Conservation (phyloP, 176 grass and related monocot genomes). For the Oryza meyeriana region DNA sequence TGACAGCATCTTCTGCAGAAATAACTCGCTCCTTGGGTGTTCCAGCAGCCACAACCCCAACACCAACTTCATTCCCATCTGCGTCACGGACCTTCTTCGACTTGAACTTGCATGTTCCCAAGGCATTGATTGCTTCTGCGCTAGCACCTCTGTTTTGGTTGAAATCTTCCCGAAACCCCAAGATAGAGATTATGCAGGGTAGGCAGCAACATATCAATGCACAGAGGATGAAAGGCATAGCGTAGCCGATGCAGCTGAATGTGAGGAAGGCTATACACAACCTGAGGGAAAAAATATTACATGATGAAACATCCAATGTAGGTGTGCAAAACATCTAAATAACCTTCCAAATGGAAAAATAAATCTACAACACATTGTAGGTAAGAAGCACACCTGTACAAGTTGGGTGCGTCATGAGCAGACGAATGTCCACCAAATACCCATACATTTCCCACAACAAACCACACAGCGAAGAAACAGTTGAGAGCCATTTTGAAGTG, state of each 20-base stretch:
- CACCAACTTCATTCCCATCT: conserved; percentile 42
- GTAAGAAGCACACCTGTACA: conserved; percentile 70
- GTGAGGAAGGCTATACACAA: conserved; percentile 97
- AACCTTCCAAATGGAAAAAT: neutral
- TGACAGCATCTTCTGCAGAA: conserved; percentile 81
- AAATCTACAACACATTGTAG: conserved; percentile 5
- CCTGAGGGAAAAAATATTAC: conserved; percentile 56
- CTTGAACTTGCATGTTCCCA: conserved; percentile 81
- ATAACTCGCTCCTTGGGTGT: conserved; percentile 65
- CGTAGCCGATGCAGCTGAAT: conserved; percentile 96
- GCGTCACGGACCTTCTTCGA: conserved; percentile 44
- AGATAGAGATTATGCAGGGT: conserved; percentile 82
- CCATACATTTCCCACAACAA: conserved; percentile 98
- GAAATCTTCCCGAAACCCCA: conserved; percentile 73
- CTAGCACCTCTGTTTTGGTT: conserved; percentile 69
- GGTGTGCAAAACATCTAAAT: neutral
- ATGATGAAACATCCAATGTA: conserved; percentile 32
- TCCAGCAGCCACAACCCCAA: conserved; percentile 68
- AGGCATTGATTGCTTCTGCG: conserved; percentile 61
- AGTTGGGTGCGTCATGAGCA: conserved; percentile 66
- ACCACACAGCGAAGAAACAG: conserved; percentile 98
- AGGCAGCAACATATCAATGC: conserved; percentile 93
- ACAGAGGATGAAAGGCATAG: conserved; percentile 94
- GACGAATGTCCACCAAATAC: conserved; percentile 87
- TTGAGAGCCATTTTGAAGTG: conserved; percentile 95